Base-by-base conservation (phyloP, 257 asterid species). In the Solanum chiquidenum region DNA sequence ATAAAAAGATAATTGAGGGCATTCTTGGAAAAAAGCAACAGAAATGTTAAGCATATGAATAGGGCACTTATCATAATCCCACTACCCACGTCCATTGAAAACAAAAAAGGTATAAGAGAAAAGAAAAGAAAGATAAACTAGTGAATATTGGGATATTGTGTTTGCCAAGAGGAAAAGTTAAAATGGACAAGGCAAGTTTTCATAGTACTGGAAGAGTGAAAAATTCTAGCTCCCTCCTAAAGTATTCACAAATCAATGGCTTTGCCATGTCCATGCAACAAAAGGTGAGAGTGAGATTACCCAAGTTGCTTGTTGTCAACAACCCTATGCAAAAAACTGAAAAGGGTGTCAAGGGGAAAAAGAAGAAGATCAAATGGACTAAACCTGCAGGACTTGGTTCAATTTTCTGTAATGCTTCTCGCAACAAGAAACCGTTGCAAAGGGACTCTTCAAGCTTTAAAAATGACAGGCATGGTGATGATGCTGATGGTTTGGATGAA, bases 331-430 rank as follows among this genome's bases (percentile, higher is more conserved):
- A 38, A 62, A 38, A 66, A 21, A 38, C 55, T 37, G 87, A 66
- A 38, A 66, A 37, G 60, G 60, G 38, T 37, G 34, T 4, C 79
- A 35, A 71, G 80, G 66, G 75, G 7, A 68, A 62, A 69, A 89
- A 40, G 33, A 85, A 86, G 42, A 37, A 21, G n/a, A 69, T 68
- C 42, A 60, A 9, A 87, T 86, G 68, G 83, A 55, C 21, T 27
- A 85, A 73, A 73, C 37, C 85, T 29, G 85, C 42, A 80, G 40
- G 4, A 11, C 23, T 80, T 34, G 79, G 88, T 11, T 87, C 90
- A 7, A 73, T 91, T 86, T 83, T 90, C 76, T 83, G 88, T n/a
- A 27, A 23, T 42, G 92, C 91, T 42, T 88, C 91, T 75, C 86
- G 91, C 52, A 71, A 82, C n/a, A 88, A 55, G 82, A 89, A 79